These are phyloP conservation scores for Colletotrichum cuscutae DNA, from an alignment of 2,329 filamentous ascomycete genomes.

Conservation along the genomic window DNA sequence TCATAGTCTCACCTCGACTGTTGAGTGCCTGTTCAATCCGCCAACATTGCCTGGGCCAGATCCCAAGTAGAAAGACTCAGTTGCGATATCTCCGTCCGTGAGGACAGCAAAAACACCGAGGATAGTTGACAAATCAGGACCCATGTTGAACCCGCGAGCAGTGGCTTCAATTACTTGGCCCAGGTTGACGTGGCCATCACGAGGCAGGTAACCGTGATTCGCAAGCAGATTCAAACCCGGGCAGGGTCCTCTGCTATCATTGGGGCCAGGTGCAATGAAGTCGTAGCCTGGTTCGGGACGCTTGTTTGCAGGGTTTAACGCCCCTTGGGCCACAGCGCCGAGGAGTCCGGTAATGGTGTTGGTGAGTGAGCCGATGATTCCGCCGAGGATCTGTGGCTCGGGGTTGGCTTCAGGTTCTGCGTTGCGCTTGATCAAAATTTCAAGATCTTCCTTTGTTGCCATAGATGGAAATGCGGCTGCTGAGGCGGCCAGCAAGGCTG, in stretches of 20 bases:
- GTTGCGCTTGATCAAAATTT: slow-evolving; percentile 10
- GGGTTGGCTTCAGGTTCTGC: slow-evolving; percentile 17
- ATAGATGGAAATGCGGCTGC: slow-evolving; percentile 22
- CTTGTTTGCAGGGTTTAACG: slow-evolving; percentile 8
- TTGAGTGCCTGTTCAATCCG: slow-evolving; percentile 28
- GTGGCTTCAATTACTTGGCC: slow-evolving; percentile 26
- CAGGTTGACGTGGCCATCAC: slow-evolving; percentile 43
- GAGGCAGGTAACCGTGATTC: slow-evolving; percentile 55
- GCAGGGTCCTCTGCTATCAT: slow-evolving; percentile 43
- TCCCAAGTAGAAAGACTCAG: slow-evolving; percentile 22
- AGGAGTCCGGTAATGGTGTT: slow-evolving; percentile 22
- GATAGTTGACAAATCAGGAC: neutral
- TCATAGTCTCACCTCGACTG: slow-evolving; percentile 13
- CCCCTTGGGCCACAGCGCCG: slow-evolving; percentile 15
- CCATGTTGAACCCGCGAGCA: slow-evolving; percentile 29
- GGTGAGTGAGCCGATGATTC: slow-evolving; percentile 2
- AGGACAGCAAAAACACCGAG: slow-evolving; percentile 20
- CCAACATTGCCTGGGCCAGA: slow-evolving; percentile 19
- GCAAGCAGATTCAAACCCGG: slow-evolving; percentile 56
- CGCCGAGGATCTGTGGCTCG: neutral
- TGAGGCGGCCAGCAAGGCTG: slow-evolving; percentile 7
- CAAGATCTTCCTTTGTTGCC: neutral
- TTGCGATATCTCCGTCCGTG: slow-evolving; percentile 1
- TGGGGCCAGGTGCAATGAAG: neutral
- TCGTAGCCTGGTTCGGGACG: slow-evolving; percentile 27